Conservation (phyloP, 176 grass and related monocot genomes). For the Aegilops tauschii region DNA sequence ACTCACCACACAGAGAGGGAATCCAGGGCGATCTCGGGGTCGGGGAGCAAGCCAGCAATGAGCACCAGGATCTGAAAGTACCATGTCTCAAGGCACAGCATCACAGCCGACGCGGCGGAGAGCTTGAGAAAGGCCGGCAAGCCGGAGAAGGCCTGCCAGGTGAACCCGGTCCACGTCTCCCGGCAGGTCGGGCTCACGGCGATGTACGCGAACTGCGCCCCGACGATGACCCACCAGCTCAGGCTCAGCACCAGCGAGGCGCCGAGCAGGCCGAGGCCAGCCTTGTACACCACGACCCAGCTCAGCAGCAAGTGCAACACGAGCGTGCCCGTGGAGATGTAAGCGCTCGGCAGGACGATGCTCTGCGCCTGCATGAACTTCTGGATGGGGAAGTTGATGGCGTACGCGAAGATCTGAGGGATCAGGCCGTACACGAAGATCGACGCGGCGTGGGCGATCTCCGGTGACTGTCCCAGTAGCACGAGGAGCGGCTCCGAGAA, state of each 20-base stretch:
- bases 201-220: neutral
- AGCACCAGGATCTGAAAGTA: neutral
- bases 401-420: conserved; percentile 65
- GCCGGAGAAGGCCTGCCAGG: neutral
- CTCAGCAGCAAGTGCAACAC: conserved; percentile 40
- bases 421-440: conserved; percentile 60
- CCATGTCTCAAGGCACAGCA: neutral
- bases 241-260: neutral
- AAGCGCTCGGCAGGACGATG: conserved; percentile 62
- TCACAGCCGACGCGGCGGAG: neutral
- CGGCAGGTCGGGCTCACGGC: neutral
- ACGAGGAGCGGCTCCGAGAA: conserved; percentile 50
- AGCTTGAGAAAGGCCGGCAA: neutral
- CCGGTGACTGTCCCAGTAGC: conserved; percentile 32
- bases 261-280: neutral
- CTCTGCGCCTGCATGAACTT: conserved; percentile 73
- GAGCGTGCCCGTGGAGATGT: conserved; percentile 46
- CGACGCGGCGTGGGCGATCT: conserved; percentile 46
- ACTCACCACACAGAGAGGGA: neutral
- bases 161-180: neutral
- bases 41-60: neutral
- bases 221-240: neutral
- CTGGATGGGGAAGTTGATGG: conserved; percentile 59
- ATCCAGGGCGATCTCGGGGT: neutral
- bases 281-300: conserved; percentile 41